Evolutionary conservation across 805 yeast genomes (phyloP), one percentile per base, ranked within the genome.

Genomic region (Myxozyma nipponensis): DNA sequence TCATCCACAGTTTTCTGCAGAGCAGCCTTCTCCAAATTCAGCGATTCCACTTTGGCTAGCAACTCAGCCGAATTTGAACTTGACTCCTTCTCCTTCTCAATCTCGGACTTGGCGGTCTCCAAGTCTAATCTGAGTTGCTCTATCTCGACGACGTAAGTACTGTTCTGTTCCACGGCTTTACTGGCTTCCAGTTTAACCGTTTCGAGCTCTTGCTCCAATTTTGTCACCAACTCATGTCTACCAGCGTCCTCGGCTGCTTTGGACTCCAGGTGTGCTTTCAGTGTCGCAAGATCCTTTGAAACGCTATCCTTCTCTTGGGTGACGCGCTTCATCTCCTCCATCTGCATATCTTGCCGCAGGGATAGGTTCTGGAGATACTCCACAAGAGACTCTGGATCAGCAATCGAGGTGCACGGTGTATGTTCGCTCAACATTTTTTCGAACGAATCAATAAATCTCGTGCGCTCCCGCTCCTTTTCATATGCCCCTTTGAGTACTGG

Each of bases 381-480:
- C 30, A 81, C 79, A 36, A 91, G 70, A 5, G 78, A 71, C 7
- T 80, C 86, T 1, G 84, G 79, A 62, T 91, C 96, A 0, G 83
- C 70, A 21, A 93, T 79, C 32, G 83, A 77, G 1, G 85, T 75
- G 44, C 86, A 76, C 0, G 98, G 98, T 0, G 97, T 90, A 57
- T 78, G 69, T 61, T 91, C 97, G 45, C 78, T 74, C 52, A 91
- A 69, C 13, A 84, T 77, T 49, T 72, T 79, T 63, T 88, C 96
- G 59, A 90, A 84, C 0, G 70, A 62, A 3, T 64, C 71, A 6
- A 89, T 76, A 39, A 83, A 73, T 41, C 77, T 82, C 1, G 76
- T 71, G 60, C 82, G 84, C 44, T 76, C 72, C 69, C 85, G 87
- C 65, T 90, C 96, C 1, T 75, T 71, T 63, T 88, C 86, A 69